Percentiles rank a stretch among this genome's conserved stretches.
These are phyloP conservation scores for Aureobasidium uvarum DNA, from an alignment of 2,329 filamentous ascomycete species.

Conservation along the genomic window DNA sequence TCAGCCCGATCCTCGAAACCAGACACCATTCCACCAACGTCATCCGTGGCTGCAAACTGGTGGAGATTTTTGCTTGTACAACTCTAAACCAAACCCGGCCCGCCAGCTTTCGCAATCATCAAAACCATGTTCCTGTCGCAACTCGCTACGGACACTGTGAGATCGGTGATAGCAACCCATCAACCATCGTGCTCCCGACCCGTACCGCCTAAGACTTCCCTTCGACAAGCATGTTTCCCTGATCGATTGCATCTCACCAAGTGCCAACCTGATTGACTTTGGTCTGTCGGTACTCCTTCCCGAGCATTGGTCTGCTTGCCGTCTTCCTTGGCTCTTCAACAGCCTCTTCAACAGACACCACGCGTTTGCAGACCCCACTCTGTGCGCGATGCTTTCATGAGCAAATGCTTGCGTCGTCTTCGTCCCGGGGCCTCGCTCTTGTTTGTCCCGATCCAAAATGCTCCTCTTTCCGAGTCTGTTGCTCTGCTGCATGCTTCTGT, in stretches of 20 bases:
- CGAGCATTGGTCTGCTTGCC: conserved; percentile 3
- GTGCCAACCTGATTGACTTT: not conserved
- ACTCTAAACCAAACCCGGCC: conserved; percentile 5
- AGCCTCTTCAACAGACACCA: not conserved
- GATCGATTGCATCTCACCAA: conserved; percentile 13
- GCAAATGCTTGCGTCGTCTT: not conserved
- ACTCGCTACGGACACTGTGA: not conserved
- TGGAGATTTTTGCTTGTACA: conserved; percentile 25
- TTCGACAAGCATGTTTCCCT: not conserved
- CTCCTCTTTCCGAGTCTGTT: not conserved
- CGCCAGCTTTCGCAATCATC: conserved; percentile 1
- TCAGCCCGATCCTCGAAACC: conserved; percentile 13
- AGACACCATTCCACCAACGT: conserved; percentile 8
- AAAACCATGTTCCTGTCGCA: not conserved
- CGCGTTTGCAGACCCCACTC: not conserved
- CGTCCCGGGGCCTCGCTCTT: not conserved
- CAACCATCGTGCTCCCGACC: not conserved
- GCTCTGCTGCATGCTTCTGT: not conserved
- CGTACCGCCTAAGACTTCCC: not conserved
- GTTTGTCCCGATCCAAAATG: not conserved
- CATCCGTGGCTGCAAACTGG: conserved; percentile 14
- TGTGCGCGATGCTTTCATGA: not conserved
- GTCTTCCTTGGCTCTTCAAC: conserved; percentile 7
- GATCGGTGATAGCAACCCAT: conserved; percentile 7
- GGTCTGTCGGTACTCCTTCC: not conserved